Evolutionary conservation across 139 green algal species (phyloP).

Genomic region (Coelastrella sp.): DNA sequence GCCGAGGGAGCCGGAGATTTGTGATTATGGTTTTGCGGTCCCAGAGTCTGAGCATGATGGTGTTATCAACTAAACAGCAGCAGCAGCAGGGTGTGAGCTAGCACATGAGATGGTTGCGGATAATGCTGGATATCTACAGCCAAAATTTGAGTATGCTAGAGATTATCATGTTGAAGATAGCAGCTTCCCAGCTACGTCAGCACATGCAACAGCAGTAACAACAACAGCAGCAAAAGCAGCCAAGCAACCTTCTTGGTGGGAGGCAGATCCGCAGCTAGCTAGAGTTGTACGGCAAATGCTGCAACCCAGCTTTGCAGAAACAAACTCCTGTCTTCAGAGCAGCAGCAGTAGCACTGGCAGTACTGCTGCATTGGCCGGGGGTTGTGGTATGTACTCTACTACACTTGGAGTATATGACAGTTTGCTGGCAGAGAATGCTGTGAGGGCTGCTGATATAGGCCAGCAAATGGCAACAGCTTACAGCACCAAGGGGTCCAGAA

Average conservation of each 20-base stretch:
- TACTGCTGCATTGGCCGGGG: background rate
- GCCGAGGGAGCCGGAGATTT: no score
- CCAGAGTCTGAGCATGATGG: no score
- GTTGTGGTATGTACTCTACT: background rate
- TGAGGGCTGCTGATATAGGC: background rate
- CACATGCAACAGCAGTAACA: background rate
- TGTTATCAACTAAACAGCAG: no score
- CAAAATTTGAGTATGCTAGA: no score
- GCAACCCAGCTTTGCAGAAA: background rate
- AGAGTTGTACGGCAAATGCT: background rate
- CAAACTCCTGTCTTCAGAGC: background rate
- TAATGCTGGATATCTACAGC: no score
- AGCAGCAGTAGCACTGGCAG: background rate
- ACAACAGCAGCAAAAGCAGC: background rate
- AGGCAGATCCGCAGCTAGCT: background rate
- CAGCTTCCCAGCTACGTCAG: background rate
- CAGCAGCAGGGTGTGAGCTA: no score
- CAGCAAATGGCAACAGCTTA: background rate
- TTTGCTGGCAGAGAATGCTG: constrained; percentile 13
- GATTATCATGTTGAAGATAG: no score
- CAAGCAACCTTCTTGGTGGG: background rate
- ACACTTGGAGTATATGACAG: constrained; percentile 3
- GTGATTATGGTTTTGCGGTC: no score
- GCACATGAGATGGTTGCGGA: no score
- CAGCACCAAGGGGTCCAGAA: background rate